A percentile compares a stretch with the other conserved stretches of the same genome.
Conservation (phyloP, 1,284 basidiomycete species). For the Cutaneotrichosporon cavernicola region DNA sequence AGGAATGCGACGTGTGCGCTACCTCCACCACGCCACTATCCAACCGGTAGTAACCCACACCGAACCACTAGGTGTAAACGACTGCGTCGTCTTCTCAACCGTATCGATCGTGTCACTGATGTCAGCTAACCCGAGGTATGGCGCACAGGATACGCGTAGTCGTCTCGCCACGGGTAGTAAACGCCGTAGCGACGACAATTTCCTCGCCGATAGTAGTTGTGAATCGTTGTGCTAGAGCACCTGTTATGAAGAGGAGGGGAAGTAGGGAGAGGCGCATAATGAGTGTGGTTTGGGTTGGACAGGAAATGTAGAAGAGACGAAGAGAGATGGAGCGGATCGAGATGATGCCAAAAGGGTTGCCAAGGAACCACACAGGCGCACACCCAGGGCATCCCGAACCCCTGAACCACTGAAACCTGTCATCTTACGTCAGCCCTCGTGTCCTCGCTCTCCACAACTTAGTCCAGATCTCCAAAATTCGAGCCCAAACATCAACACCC, state of each 20-base stretch:
- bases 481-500: background rate
- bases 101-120: background rate
- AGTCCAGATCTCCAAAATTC: background rate
- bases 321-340: background rate
- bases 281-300: background rate
- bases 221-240: background rate
- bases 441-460: background rate
- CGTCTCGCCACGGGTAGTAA: background rate
- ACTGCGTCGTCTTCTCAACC: background rate
- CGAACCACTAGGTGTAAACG: background rate
- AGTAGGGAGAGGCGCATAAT: background rate
- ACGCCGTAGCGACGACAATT: background rate
- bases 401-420: background rate
- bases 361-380: background rate
- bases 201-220: constrained; percentile 7
- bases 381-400: background rate
- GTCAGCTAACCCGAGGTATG: background rate
- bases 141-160: constrained; percentile 5
- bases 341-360: background rate
- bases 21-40: no score
- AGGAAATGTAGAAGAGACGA: background rate
- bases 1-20: background rate
- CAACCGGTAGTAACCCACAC: no score
- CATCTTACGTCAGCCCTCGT: background rate
- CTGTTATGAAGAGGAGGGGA: background rate